A percentile compares a stretch with the other conserved stretches of the same genome.
These are phyloP conservation scores for Fusarium sp. DNA, from an alignment of 2,329 filamentous ascomycete genomes.

Conservation along the genomic window DNA sequence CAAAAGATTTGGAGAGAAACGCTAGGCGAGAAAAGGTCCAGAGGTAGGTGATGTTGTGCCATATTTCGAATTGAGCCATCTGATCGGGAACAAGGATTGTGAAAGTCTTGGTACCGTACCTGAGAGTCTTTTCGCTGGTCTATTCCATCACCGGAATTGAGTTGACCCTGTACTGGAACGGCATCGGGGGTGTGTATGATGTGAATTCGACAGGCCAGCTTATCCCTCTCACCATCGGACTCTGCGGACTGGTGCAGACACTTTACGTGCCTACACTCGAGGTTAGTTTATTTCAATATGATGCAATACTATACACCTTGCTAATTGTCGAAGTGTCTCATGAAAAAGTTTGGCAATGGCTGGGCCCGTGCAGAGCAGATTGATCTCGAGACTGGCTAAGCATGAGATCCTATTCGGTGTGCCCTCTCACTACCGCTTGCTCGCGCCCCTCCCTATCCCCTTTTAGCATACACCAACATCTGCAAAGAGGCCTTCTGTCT, in stretches of 20 bases:
- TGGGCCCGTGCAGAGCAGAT: neutral
- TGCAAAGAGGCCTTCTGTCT: too few relatives aligned
- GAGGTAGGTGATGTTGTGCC: neutral
- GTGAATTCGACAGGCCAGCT: neutral
- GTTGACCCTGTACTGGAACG: neutral
- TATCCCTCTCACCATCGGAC: neutral
- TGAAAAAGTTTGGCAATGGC: neutral
- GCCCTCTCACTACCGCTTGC: too few relatives aligned
- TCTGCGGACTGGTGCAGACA: neutral
- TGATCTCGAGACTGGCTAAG: too few relatives aligned
- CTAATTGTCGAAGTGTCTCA: neutral
- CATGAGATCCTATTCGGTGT: too few relatives aligned
- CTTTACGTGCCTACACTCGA: neutral
- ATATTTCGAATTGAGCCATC: too few relatives aligned
- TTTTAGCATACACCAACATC: too few relatives aligned
- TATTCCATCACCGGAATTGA: neutral
- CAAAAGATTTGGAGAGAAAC: neutral
- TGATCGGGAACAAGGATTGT: neutral
- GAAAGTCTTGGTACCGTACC: neutral
- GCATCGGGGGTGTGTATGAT: neutral
- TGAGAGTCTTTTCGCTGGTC: neutral
- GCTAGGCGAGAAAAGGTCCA: neutral
- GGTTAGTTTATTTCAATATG: neutral
- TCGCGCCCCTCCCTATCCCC: too few relatives aligned
- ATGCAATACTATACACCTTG: accelerated